Conservation (phyloP, 2,329 filamentous ascomycete genomes). For the Chrysosporium keratinophilum region DNA sequence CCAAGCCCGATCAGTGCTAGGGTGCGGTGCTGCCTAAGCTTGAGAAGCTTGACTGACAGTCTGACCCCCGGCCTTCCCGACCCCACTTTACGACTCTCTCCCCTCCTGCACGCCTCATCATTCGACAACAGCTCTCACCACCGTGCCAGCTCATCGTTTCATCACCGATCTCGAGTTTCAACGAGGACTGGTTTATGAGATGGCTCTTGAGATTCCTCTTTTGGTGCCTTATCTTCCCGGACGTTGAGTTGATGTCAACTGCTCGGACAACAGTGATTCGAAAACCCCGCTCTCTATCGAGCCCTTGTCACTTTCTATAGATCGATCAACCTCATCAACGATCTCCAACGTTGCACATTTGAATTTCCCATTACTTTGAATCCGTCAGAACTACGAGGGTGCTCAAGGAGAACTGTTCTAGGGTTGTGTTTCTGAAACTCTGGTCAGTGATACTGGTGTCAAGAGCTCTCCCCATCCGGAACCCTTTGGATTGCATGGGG, state of each 20-base stretch:
- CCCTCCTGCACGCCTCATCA: neutral
- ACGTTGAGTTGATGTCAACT: neutral
- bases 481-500: neutral
- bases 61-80: neutral
- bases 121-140: neutral
- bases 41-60: constrained; percentile 1
- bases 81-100: neutral
- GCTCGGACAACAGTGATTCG: neutral
- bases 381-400: too few species aligned
- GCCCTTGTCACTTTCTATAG: too few species aligned
- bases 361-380: too few species aligned
- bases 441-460: too few species aligned
- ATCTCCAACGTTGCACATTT: too few species aligned
- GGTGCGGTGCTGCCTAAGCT: neutral
- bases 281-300: neutral
- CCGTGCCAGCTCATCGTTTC: constrained; percentile 9
- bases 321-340: too few species aligned
- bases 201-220: neutral
- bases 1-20: neutral
- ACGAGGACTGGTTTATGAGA: neutral
- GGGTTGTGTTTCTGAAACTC: too few species aligned
- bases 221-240: neutral
- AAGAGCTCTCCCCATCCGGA: neutral
- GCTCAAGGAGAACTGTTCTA: too few species aligned
- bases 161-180: neutral